A percentile compares a stretch with the other conserved stretches of the same genome.
Evolutionary conservation across 805 yeast species (phyloP).

Genomic region (Candida berthetii): DNA sequence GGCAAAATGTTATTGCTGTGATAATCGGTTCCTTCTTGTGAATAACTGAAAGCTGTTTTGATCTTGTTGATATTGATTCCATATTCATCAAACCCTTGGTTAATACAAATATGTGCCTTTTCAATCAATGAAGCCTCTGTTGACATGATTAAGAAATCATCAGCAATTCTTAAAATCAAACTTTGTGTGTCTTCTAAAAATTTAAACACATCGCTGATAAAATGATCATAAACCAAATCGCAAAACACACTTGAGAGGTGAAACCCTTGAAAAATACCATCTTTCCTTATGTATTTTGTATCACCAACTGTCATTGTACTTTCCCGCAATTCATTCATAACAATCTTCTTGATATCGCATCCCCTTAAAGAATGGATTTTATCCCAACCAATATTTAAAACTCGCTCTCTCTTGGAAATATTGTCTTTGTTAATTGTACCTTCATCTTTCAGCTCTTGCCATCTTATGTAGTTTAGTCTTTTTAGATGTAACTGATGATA

Average conservation of each 20-base stretch:
- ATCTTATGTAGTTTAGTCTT: not conserved
- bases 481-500: not conserved
- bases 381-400: conserved; percentile 23
- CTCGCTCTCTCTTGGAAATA: conserved; percentile 6
- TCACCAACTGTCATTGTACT: conserved; percentile 37
- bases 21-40: conserved; percentile 5
- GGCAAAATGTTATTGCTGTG: conserved; percentile 12
- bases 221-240: conserved; percentile 60
- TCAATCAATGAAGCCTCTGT: conserved; percentile 27
- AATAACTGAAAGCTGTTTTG: conserved; percentile 30
- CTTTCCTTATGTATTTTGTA: conserved; percentile 37
- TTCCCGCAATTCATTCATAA: conserved; percentile 46
- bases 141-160: conserved; percentile 77
- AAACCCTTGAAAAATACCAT: conserved; percentile 84
- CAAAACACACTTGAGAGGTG: conserved; percentile 71
- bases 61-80: conserved; percentile 24
- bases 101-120: conserved; percentile 21
- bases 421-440: not conserved
- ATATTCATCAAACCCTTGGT: conserved; percentile 30
- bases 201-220: conserved; percentile 33
- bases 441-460: conserved; percentile 16
- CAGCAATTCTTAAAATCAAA: conserved; percentile 62
- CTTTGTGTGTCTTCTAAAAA: conserved; percentile 20
- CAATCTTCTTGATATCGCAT: conserved; percentile 36
- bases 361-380: conserved; percentile 31